phyloP scores from a whole-genome alignment of 169 alveolate species.

The Cryptosporidium muris region DNA sequence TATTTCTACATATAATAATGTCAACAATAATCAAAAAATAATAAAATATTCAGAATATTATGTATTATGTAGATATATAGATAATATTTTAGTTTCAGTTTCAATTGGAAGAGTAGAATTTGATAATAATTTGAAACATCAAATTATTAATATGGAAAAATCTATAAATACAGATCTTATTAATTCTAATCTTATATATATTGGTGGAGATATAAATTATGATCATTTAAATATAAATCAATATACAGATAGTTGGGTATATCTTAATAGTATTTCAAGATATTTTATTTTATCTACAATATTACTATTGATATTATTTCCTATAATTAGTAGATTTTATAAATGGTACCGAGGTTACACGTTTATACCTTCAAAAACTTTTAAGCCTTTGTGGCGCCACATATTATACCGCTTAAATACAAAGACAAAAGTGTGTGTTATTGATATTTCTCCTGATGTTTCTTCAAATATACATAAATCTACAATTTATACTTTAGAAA shows the following conservation, averaged over 20 bases:
- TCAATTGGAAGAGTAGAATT: slow-evolving; percentile 29
- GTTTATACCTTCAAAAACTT: slow-evolving; percentile 2
- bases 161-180: neutral
- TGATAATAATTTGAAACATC: slow-evolving; percentile 29
- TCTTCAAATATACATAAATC: neutral
- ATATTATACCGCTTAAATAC: slow-evolving; percentile 21
- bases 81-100: slow-evolving; percentile 4
- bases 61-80: slow-evolving; percentile 5
- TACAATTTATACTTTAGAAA: no score
- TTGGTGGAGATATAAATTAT: neutral
- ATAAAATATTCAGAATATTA: neutral
- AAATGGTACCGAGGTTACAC: neutral
- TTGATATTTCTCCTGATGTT: slow-evolving; percentile 18
- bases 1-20: neutral
- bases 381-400: neutral
- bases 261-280: slow-evolving; percentile 9
- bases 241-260: slow-evolving; percentile 7
- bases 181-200: neutral
- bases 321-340: neutral
- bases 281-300: slow-evolving; percentile 15
- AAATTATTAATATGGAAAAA: neutral
- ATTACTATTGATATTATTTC: neutral
- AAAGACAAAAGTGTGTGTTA: slow-evolving; percentile 30
- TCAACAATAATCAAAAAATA: neutral
- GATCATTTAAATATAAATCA: neutral